These are phyloP conservation scores for Brassica balearica DNA, from an alignment of 441 rosid species.

Conservation along the genomic window DNA sequence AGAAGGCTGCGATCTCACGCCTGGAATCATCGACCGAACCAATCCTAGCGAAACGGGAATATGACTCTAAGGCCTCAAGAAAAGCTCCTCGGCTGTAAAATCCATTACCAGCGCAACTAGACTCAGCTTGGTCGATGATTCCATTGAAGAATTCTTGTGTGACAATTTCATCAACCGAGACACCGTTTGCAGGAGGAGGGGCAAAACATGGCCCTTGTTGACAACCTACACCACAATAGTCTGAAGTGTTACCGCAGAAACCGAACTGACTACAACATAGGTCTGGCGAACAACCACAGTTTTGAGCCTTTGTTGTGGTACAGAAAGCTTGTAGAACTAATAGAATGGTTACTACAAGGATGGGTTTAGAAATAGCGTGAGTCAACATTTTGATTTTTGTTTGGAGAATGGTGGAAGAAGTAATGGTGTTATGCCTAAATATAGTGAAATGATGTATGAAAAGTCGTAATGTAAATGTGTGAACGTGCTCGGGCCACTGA, in stretches of 20 bases:
- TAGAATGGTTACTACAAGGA: conserved; percentile 29
- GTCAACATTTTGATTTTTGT: conserved; percentile 37
- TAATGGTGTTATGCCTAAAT: conserved; percentile 11
- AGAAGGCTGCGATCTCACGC: conserved; percentile 69
- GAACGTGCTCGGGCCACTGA: conserved; percentile 29
- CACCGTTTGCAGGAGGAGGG: conserved; percentile 43
- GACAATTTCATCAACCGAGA: conserved; percentile 48
- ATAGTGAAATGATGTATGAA: conserved; percentile 24
- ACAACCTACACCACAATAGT: conserved; percentile 48
- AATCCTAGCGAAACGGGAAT: conserved; percentile 54
- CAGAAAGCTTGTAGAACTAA: conserved; percentile 17
- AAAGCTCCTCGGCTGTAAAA: conserved; percentile 59
- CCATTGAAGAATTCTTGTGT: conserved; percentile 56
- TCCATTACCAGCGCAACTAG: conserved; percentile 49
- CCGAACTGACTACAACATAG: conserved; percentile 47
- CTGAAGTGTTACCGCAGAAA: conserved; percentile 43
- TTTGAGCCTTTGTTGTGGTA: conserved; percentile 37
- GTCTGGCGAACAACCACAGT: conserved; percentile 44
- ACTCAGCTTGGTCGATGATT: conserved; percentile 49
- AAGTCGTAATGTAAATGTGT: conserved; percentile 36
- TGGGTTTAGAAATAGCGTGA: conserved; percentile 29
- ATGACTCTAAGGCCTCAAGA: conserved; percentile 49
- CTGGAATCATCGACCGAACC: conserved; percentile 56
- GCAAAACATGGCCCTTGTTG: conserved; percentile 50
- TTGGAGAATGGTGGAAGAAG: not conserved